Evolutionary conservation across 306 rosid species (phyloP), one percentile per base, ranked within the genome.

Genomic region (Mimosa bimucronata): DNA sequence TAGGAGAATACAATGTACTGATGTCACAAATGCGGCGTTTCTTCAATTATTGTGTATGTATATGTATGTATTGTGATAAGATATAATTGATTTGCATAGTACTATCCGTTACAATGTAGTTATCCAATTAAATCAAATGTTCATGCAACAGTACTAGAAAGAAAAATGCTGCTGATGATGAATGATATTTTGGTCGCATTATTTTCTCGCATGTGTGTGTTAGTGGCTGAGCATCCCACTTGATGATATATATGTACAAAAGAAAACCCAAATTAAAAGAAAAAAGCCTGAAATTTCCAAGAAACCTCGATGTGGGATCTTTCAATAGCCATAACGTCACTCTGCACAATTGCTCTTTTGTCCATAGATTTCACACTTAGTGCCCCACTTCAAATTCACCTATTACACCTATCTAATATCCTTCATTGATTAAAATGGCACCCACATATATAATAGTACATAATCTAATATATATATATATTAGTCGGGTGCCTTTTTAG

Each of bases 251-350:
- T 21, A 8, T 45, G 25, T 7, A 52, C 62, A 68, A 5, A 77
- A 48, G 58, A 34, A 34, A 34, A 6, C 38, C 38, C 5, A 34
- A 23, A 61, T n/a, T n/a, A n/a, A n/a, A n/a, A n/a, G n/a, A 38
- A 72, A 82, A 76, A 28, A 79, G 66, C 80, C 67, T n/a, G n/a
- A 37, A 82, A 50, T 57, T 75, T 86, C 44, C 61, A 72, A 25
- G 77, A 29, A 45, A 66, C 52, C 76, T 73, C 76, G 80, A 83
- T 38, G 52, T 86, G 85, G 77, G 79, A 74, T 83, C 8, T 77
- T 83, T 86, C 85, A 77, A 83, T 45, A 86, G 50, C 80, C 85
- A 81, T 78, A 83, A 83, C 89, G 87, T 83, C 89, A 86, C 38
- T 55, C 19, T 86, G 79, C 87, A 86, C 79, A 80, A 80, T 78